Conservation (phyloP, 2,329 filamentous ascomycete species). For the Zelopaecilomyces penicillatus region DNA sequence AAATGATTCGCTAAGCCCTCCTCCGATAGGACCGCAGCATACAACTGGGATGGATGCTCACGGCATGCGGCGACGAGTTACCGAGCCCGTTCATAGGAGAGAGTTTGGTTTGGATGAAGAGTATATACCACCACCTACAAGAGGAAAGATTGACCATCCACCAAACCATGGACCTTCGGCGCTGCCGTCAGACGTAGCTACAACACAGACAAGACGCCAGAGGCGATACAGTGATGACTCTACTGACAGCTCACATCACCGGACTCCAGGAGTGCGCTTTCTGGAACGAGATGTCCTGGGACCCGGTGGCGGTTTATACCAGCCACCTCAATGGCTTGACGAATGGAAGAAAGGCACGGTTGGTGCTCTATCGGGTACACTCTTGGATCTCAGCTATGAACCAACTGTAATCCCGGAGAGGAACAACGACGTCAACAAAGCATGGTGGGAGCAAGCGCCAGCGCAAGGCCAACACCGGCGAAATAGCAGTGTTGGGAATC, state of each 20-base stretch:
- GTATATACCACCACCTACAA: slow-evolving; percentile 15
- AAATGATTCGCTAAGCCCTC: neutral
- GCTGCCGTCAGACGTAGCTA: neutral
- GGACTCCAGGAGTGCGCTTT: slow-evolving; percentile 33
- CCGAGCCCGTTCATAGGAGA: slow-evolving; percentile 20
- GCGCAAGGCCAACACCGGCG: slow-evolving; percentile 36
- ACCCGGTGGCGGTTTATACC: slow-evolving; percentile 49
- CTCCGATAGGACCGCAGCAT: neutral
- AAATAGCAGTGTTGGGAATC: slow-evolving; percentile 36
- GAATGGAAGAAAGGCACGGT: slow-evolving; percentile 66
- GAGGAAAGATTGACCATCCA: slow-evolving; percentile 9
- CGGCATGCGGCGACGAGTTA: slow-evolving; percentile 19
- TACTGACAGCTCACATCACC: slow-evolving; percentile 23
- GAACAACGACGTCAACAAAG: slow-evolving; percentile 40
- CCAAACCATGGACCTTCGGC: slow-evolving; percentile 1
- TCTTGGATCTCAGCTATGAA: slow-evolving; percentile 51
- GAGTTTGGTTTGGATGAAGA: slow-evolving; percentile 21
- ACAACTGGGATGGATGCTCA: slow-evolving; percentile 2
- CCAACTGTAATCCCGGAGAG: slow-evolving; percentile 10
- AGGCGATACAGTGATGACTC: slow-evolving; percentile 23
- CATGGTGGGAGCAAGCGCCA: slow-evolving; percentile 64
- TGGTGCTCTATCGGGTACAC: slow-evolving; percentile 47
- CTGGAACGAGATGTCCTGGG: slow-evolving; percentile 32
- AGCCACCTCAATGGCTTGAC: slow-evolving; percentile 52
- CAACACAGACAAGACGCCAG: slow-evolving; percentile 13